Evolutionary conservation across 192 early-diverging fungal species (phyloP).

Genomic region (Ambispora gerdemannii): DNA sequence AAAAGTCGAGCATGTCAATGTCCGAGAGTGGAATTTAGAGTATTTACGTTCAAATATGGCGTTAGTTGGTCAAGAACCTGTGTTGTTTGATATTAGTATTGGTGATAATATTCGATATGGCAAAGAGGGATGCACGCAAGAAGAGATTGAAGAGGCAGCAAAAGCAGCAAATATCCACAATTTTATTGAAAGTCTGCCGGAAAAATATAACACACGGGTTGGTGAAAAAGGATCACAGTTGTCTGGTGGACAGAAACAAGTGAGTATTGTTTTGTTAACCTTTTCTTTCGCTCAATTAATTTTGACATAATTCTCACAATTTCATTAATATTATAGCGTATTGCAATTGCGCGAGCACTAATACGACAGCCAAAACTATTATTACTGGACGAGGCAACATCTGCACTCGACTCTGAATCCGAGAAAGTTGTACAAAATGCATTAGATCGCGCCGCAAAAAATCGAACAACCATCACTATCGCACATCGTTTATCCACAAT

Average conservation of each 20-base stretch:
- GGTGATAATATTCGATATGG: constrained; percentile 82
- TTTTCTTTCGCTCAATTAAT: neutral
- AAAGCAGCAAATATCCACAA: constrained; percentile 58
- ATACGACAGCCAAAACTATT: constrained; percentile 77
- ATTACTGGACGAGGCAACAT: constrained; percentile 76
- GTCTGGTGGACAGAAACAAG: constrained; percentile 63
- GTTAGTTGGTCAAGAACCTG: constrained; percentile 86
- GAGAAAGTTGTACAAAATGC: constrained; percentile 64
- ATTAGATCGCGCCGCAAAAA: constrained; percentile 56
- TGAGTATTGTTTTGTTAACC: neutral
- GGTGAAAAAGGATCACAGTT: constrained; percentile 57
- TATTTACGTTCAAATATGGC: constrained; percentile 70
- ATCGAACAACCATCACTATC: constrained; percentile 66
- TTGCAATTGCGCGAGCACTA: constrained; percentile 82
- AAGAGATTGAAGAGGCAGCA: constrained; percentile 51
- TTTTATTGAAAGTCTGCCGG: constrained; percentile 54
- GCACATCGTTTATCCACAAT: constrained; percentile 68
- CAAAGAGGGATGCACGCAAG: constrained; percentile 35
- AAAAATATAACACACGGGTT: constrained; percentile 60
- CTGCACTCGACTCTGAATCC: constrained; percentile 60
- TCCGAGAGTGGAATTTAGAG: constrained; percentile 56
- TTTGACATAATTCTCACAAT: neutral
- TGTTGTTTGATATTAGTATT: constrained; percentile 79
- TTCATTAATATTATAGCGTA: constrained; percentile 42
- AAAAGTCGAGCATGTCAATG: constrained; percentile 57